Base-by-base conservation (phyloP, 768 basidiomycete species). In the Clitopilus hobsonii region DNA sequence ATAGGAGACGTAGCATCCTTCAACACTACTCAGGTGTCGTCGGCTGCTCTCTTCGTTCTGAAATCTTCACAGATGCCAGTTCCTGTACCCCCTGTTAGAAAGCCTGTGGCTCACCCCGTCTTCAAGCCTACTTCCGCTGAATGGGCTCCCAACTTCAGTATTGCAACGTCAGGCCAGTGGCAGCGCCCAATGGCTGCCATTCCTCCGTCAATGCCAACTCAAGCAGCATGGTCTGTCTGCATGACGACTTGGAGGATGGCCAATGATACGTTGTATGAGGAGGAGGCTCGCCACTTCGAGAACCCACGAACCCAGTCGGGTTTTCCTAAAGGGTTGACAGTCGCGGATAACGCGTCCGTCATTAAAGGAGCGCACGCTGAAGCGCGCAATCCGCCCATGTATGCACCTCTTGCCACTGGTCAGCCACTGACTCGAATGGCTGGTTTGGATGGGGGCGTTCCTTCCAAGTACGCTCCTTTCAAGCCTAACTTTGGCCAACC, bases 301-400 rank as follows among this genome's bases (percentile, higher is more conserved):
- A 64, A 67, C 54, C 65, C 61, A 53, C 59, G 54, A 61, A 58
- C 62, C 55, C 68, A 67, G 61, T 81, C 76, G 84, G 78, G 73
- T 87, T 88, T 88, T 89, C 65, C 69, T 56, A 70, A 69, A 71
- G 88, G 87, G 88, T 89, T 89, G 82, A 76, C 80, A 70, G 75
- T 71, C 74, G 85, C 88, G 85, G 84, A 68, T 68, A 82, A 88
- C 88, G 86, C 85, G 75, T 68, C 79, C 66, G 85, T 83, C 75
- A 89, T 88, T 88, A 89, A 90, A 88, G 88, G 88, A 83, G 66
- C 79, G 71, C 85, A 74, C 85, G 86, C 85, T 81, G 78, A 89
- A 81, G 85, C 86, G 84, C 85, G 85, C 77, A 79, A 85, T 85
- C 86, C 88, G 86, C 89, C 89, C 88, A 71, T 76, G 22, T 45